These are phyloP conservation scores for Blastobotrys illinoisensis DNA, from an alignment of 1,139 yeast species.

Conservation along the genomic window DNA sequence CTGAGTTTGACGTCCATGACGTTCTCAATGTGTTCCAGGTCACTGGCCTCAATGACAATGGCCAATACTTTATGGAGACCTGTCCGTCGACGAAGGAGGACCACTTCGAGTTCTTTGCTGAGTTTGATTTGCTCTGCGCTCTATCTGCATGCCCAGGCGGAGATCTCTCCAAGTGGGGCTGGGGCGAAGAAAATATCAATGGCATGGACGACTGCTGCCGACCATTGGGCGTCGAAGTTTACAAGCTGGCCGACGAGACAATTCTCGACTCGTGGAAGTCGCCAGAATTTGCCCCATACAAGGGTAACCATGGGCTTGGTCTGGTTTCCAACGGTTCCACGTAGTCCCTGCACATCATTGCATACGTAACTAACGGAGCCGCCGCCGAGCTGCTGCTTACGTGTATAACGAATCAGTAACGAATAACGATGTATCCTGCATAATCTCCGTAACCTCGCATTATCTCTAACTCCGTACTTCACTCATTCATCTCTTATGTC, in stretches of 20 bases:
- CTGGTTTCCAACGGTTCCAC: background rate
- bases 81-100: slow-evolving; percentile 56
- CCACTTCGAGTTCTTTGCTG: slow-evolving; percentile 63
- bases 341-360: background rate
- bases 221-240: slow-evolving; percentile 59
- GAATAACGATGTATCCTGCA: background rate
- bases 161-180: slow-evolving; percentile 62
- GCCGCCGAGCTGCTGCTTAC: background rate
- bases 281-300: slow-evolving; percentile 48
- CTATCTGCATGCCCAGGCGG: slow-evolving; percentile 71
- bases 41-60: slow-evolving; percentile 59
- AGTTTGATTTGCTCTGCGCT: slow-evolving; percentile 58
- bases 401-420: background rate
- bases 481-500: too few relatives aligned
- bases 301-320: slow-evolving; percentile 50
- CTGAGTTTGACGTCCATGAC: slow-evolving; percentile 63
- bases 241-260: slow-evolving; percentile 42
- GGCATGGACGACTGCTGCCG: slow-evolving; percentile 60
- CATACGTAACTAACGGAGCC: background rate
- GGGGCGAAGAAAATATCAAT: slow-evolving; percentile 54
- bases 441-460: too few relatives aligned
- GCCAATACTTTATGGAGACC: slow-evolving; percentile 66
- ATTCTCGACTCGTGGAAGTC: slow-evolving; percentile 47
- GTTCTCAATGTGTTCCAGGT: slow-evolving; percentile 66
- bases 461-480: too few relatives aligned